Evolutionary conservation across 306 rosid genomes (phyloP), one percentile per base, ranked within the genome.

Genomic region (Crotalaria pallida): DNA sequence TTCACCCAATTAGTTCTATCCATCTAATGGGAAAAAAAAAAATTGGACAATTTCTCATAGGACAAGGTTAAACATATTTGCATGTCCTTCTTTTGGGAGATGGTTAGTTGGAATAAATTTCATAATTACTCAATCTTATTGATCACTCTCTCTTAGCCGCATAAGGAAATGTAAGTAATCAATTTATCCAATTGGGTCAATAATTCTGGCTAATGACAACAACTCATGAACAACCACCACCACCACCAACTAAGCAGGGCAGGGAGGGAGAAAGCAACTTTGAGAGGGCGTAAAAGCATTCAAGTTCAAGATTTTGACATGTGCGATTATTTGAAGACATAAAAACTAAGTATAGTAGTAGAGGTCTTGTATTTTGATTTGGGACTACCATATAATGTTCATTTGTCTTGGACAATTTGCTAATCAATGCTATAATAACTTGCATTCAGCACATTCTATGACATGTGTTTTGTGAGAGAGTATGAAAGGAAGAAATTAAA

Each of bases 401-500:
- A 17, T 53, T 52, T 10, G 19, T 24, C 56, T 41, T 56, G 74
- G 19, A 15, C 27, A 10, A 31, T 55, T 23, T 7, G 43, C 74
- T 12, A 55, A 40, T 40, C 23, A 36, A 36, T 52, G 55, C 52
- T 8, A 6, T 65, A 7, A 34, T n/a, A n/a, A n/a, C n/a, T n/a
- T n/a, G n/a, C 40, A 41, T 41, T 17, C 17, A 1, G 0, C 38
- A 51, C 51, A 12, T 17, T n/a, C 22, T 34, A 1, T 7, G 34
- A 33, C 23, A 44, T 36, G 33, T 13, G 7, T 7, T 7, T 18
- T 17, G 21, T 34, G 3, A 7, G 10, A 17, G 18, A 29, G 59
- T 69, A 10, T 58, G 76, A 71, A 58, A 58, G 23, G 49, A 45
- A 56, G 65, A 27, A 69, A n/a, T n/a, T n/a, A n/a, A 55, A 69